phyloP scores from a whole-genome alignment of 192 early-diverging fungal genomes.

The Coemansia sp. region DNA sequence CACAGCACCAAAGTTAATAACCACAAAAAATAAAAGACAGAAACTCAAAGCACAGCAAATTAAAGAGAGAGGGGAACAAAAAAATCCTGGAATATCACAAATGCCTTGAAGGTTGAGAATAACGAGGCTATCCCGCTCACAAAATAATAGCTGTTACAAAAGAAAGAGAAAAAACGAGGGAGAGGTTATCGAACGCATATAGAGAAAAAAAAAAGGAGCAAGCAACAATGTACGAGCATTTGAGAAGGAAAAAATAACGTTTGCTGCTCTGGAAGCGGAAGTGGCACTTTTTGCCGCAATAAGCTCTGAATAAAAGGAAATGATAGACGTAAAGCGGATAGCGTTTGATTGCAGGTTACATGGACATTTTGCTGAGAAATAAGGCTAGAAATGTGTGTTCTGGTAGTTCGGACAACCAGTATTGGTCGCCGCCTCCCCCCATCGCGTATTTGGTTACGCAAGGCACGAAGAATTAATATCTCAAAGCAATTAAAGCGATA shows the following conservation, averaged over 20 bases:
- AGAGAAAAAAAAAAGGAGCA: background rate
- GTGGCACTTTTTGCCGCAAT: background rate
- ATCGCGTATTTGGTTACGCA: background rate
- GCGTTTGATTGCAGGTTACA: slow-evolving; percentile 6
- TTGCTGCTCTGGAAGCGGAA: background rate
- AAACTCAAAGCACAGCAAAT: background rate
- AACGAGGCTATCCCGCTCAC: background rate
- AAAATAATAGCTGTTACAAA: background rate
- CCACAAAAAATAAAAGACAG: background rate
- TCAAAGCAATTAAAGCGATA: slow-evolving; percentile 2
- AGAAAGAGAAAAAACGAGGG: background rate
- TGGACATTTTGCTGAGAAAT: background rate
- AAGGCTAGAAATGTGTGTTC: background rate
- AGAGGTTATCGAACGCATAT: background rate
- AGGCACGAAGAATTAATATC: background rate
- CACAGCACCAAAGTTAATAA: slow-evolving; percentile 1
- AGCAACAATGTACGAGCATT: background rate
- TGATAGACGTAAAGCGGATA: slow-evolving; percentile 4
- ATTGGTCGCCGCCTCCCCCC: background rate
- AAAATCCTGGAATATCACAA: background rate
- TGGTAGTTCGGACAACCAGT: background rate
- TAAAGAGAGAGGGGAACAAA: no score
- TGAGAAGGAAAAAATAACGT: background rate
- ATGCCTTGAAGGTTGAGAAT: background rate
- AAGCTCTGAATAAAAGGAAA: background rate